Base-by-base conservation (phyloP, 345 rosid genomes). In the Mangifera indica region DNA sequence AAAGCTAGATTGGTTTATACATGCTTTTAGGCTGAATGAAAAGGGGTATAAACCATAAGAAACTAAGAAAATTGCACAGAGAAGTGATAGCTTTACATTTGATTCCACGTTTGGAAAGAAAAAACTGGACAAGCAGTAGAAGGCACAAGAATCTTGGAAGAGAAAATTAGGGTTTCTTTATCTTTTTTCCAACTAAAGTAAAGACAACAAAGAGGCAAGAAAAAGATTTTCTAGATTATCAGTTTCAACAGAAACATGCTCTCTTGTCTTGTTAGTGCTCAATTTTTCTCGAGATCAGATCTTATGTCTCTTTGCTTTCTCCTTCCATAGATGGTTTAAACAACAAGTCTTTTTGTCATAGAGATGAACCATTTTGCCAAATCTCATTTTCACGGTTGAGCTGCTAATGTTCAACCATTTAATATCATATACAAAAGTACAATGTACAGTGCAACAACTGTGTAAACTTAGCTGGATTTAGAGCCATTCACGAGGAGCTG, bases 231-330 rank as follows among this genome's bases (percentile, higher is more conserved):
- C 25, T 62, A 10, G 70, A 51, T 66, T 25, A 49, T 69, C 14
- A 54, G 26, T 22, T 61, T 29, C 29, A 49, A 25, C 67, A 59
- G 59, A 70, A 48, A 63, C 62, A 54, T 52, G 49, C 21, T 76
- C 74, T 71, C 62, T 67, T 74, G 70, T 84, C 76, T 46, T 60
- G 71, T 70, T 82, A 64, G 80, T 68, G 69, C 67, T 71, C 55
- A 71, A 63, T 59, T 51, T 69, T 65, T 67, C 59, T 62, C 4
- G 5, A 40, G 57, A 51, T 66, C 67, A 62, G 66, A 70, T 77
- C 71, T 37, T 20, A 12, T 61, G 69, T 73, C 64, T 3, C 3
- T 15, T 0, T 60, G 60, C 70, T 63, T 66, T 65, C 57, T 53
- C 49, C 56, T 70, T 42, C 53, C 53, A 49, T 49, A 29, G 44